A percentile compares a stretch with the other conserved stretches of the same genome.
Evolutionary conservation across 768 basidiomycete genomes (phyloP).

Genomic region (Trametes meyenii): DNA sequence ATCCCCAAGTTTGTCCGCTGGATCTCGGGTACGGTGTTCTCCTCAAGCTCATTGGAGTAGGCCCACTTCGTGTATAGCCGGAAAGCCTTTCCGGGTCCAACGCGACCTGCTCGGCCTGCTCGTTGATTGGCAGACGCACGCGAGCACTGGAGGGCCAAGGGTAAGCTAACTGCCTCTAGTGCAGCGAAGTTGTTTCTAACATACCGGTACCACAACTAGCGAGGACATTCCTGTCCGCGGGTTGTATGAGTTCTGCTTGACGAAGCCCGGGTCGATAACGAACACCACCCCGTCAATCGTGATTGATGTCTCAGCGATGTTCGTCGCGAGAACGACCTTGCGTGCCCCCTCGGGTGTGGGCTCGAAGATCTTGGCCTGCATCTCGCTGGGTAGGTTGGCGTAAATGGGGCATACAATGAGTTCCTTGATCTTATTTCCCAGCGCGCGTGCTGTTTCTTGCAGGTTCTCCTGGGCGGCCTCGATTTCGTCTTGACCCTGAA

Average conservation of each 20-base stretch:
- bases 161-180: not conserved
- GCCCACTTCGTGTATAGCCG: slow-evolving; percentile 99
- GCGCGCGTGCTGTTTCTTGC: slow-evolving; percentile 90
- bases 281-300: slow-evolving; percentile 99
- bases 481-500: slow-evolving; percentile 96
- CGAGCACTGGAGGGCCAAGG: slow-evolving; percentile 65
- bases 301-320: slow-evolving; percentile 99
- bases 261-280: slow-evolving; percentile 98
- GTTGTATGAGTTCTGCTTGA: slow-evolving; percentile 99
- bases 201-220: slow-evolving; percentile 89
- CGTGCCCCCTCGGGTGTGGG: slow-evolving; percentile 95
- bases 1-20: slow-evolving; percentile 97
- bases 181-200: slow-evolving; percentile 33
- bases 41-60: slow-evolving; percentile 91
- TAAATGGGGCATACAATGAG: slow-evolving; percentile 97
- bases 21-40: slow-evolving; percentile 97
- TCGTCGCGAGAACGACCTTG: slow-evolving; percentile 97
- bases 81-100: slow-evolving; percentile 97
- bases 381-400: slow-evolving; percentile 97
- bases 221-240: slow-evolving; percentile 99
- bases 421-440: slow-evolving; percentile 95
- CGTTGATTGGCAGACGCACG: slow-evolving; percentile 97
- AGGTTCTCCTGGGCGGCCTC: slow-evolving; percentile 97
- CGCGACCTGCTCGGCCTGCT: slow-evolving; percentile 95
- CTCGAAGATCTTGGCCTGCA: slow-evolving; percentile 99